phyloP scores from a whole-genome alignment of 306 rosid species.

The Casuarina glauca region DNA sequence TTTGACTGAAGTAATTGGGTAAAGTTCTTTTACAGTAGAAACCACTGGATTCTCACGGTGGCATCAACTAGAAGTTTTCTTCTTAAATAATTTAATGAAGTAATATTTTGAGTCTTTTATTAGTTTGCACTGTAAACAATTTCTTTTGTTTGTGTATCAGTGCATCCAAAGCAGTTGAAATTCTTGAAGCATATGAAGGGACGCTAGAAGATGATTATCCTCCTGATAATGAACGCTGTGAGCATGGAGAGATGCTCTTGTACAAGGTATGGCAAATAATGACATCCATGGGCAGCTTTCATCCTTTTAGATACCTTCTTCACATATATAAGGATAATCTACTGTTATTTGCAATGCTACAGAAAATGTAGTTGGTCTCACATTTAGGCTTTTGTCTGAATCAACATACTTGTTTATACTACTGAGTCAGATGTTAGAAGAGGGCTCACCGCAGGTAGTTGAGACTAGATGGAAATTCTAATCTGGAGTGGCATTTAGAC shows the following conservation, averaged over 20 bases:
- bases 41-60: neutral
- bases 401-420: neutral
- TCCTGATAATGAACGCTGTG: conserved; percentile 94
- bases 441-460: neutral
- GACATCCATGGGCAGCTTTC: conserved; percentile 22
- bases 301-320: conserved; percentile 24
- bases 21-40: neutral
- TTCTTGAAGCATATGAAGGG: conserved; percentile 98
- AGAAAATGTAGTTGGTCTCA: neutral
- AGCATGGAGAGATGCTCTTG: conserved; percentile 97
- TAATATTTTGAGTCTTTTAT: conserved; percentile 9
- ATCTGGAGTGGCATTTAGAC: neutral
- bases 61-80: neutral
- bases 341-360: neutral
- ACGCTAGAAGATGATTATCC: conserved; percentile 95
- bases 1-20: neutral
- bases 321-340: neutral
- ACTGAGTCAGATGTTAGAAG: neutral
- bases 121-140: conserved; percentile 13
- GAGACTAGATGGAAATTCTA: neutral
- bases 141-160: conserved; percentile 41
- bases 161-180: conserved; percentile 88
- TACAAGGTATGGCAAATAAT: conserved; percentile 64
- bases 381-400: neutral
- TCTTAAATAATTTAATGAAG: conserved; percentile 4